Evolutionary conservation across 495 filamentous ascomycete genomes (phyloP), one percentile per base, ranked within the genome.

Genomic region (Podospora sp.): DNA sequence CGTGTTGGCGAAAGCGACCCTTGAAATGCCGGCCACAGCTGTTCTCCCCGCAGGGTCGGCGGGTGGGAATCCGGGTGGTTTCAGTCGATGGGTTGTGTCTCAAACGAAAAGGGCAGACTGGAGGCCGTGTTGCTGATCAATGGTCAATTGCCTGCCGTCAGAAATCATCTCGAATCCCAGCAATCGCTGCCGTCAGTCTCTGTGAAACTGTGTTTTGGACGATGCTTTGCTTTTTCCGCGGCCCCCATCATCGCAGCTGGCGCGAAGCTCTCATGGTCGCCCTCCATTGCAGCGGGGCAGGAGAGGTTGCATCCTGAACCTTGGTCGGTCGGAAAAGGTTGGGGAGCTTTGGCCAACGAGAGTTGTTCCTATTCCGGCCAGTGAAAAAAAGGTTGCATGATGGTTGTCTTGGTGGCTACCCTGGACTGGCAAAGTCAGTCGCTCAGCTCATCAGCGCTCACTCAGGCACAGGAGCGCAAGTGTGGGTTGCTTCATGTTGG

Each of bases 401-500:
- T 2, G 40, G 40, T 33, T 46, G 40, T 46, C 40, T 46, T 12
- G 40, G 40, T 46, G 40, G 40, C 40, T 46, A n/a, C n/a, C 40
- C 40, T 11, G 40, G 40, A 46, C 53, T 22, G 21, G 53, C 53
- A 20, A 24, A 16, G 53, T 57, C 53, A 26, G 53, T 57, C 1
- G 53, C 53, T 27, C 21, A 57, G 53, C 7, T 27, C 22, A 57
- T 27, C 22, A 57, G 53, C 22, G 53, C 53, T 26, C 53, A 24
- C 26, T 27, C 53, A 14, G 25, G 53, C 12, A 57, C 53, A 6
- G 26, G 40, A 6, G 40, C 14, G 29, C 8, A 11, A 46, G 40
- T 46, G 40, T 46, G 40, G 40, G 40, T 14, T 46, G 53, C 53
- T 57, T 57, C 53, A 57, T 57, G 7, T 57, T 57, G 22, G 51